Conservation (phyloP, 805 yeast genomes). For the Jamesozyma lodderae region DNA sequence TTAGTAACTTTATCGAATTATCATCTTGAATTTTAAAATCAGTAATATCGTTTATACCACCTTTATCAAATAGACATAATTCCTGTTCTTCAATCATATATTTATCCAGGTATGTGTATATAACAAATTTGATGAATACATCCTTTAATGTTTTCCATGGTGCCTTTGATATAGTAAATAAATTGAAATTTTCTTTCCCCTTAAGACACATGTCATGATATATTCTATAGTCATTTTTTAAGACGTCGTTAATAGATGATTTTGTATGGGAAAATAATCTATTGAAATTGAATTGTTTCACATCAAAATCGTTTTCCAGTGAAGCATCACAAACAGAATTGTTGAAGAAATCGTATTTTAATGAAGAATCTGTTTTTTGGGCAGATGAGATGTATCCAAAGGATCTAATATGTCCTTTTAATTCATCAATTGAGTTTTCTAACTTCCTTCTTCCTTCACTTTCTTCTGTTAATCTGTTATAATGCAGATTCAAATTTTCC, state of each 20-base stretch:
- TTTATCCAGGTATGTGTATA: conserved; percentile 8
- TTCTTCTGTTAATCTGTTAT: conserved; percentile 31
- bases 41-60: not conserved
- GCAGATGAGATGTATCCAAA: conserved; percentile 17
- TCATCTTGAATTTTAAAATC: conserved; percentile 1
- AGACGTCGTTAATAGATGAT: conserved; percentile 14
- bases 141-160: conserved; percentile 12
- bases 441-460: conserved; percentile 32
- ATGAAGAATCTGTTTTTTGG: not conserved
- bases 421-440: conserved; percentile 42
- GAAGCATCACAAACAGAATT: too few species aligned
- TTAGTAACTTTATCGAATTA: not conserved
- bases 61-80: conserved; percentile 23
- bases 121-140: conserved; percentile 14
- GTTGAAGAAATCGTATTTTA: too few species aligned
- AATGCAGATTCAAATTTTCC: conserved; percentile 12
- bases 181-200: conserved; percentile 15
- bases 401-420: conserved; percentile 29
- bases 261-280: conserved; percentile 19
- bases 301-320: too few species aligned
- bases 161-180: conserved; percentile 16
- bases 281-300: conserved; percentile 10
- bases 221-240: conserved; percentile 21
- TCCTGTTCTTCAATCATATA: conserved; percentile 18
- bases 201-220: conserved; percentile 24